Evolutionary conservation across 495 filamentous ascomycete genomes (phyloP), one percentile per base, ranked within the genome.

Genomic region (Clavariopsis aquatica): DNA sequence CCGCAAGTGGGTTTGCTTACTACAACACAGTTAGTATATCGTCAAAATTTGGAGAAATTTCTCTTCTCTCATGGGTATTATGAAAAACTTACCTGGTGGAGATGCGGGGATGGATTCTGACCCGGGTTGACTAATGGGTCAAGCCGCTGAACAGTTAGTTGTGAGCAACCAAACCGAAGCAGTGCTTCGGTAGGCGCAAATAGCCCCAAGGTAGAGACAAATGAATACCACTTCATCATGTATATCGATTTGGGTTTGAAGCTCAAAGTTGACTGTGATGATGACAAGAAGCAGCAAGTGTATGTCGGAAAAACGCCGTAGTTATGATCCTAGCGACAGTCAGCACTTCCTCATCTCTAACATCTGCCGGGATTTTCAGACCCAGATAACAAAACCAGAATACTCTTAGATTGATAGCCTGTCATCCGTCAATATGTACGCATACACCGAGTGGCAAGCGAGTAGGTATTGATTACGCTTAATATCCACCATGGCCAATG

Each of bases 141-240:
- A 47, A 80, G 72, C 57, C 78, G 77, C 52, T 80, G 76, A 41
- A 80, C 75, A 7, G 77, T 74, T n/a, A 78, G 76, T 61, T 76
- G 76, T 15, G 78, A 71, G 69, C 78, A 80, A 2, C 76, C 76
- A 65, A 80, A 80, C 26, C 78, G 77, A 62, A 79, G 75, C 34
- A 72, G 62, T 20, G 69, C 66, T 38, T 46, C 51, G 27, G 58
- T 38, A 6, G 53, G 47, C 24, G 60, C 58, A 52, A 64, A 12
- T 9, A 69, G 60, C 60, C 46, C 65, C 4, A 56, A 41, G 38
- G 60, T 56, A 26, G 55, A 53, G 60, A 51, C 49, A 27, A 69
- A 22, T n/a, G 49, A 20, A 36, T 55, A 59, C 47, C 47, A 54
- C 60, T 64, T 69, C 65, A 69, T 69, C 17, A 46, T 63, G 60